Evolutionary conservation across 257 asterid genomes (phyloP).

Genomic region (Lantana camara): DNA sequence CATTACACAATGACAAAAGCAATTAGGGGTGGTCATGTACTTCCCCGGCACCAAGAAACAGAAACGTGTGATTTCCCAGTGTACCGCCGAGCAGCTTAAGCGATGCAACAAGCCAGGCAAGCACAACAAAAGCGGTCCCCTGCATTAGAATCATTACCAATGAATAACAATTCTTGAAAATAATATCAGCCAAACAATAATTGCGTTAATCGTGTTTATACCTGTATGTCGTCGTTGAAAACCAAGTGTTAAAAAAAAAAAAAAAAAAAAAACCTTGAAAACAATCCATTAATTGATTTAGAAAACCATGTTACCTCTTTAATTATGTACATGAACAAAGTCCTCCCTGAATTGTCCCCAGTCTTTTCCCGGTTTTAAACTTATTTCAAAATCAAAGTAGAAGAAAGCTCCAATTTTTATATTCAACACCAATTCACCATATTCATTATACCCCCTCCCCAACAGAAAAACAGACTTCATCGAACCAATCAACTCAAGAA

Average conservation of each 20-base stretch:
- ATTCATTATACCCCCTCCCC: constrained; percentile 11
- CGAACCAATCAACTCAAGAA: constrained; percentile 29
- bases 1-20: neutral
- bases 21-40: constrained; percentile 40
- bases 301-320: no score
- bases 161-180: constrained; percentile 7
- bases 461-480: constrained; percentile 9
- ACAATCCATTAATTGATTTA: no score
- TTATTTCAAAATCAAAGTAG: neutral
- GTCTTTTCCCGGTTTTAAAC: no score
- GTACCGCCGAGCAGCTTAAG: constrained; percentile 85
- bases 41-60: constrained; percentile 99
- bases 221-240: constrained; percentile 96
- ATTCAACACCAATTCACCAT: constrained; percentile 24
- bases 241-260: no score
- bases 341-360: no score
- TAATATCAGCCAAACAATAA: neutral
- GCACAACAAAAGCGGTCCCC: constrained; percentile 97
- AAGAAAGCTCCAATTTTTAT: constrained; percentile 18
- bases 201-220: constrained; percentile 22
- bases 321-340: no score
- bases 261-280: no score
- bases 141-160: constrained; percentile 38
- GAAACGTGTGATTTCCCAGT: constrained; percentile 84
- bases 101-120: constrained; percentile 88